Percentiles rank a stretch among this genome's conserved stretches.
Evolutionary conservation across 805 yeast species (phyloP).

Genomic region (Metahyphopichia silvanorum): DNA sequence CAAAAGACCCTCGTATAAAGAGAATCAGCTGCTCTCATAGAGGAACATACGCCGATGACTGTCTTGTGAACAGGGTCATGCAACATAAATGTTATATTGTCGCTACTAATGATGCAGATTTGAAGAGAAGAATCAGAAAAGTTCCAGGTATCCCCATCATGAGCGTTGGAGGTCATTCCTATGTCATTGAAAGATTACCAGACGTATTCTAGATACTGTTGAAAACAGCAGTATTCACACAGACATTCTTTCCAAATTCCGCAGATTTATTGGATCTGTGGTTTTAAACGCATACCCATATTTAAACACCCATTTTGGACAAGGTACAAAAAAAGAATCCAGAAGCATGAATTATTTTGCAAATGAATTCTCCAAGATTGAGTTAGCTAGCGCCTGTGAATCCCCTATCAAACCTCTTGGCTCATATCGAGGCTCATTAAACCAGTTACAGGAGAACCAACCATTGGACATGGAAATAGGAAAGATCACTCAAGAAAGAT

Average conservation of each 20-base stretch:
- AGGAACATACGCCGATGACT: conserved; percentile 98
- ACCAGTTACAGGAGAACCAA: no score
- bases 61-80: conserved; percentile 86
- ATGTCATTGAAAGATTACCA: conserved; percentile 91
- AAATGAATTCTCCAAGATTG: no score
- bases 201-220: conserved; percentile 62
- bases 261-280: no score
- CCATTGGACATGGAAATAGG: no score
- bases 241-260: background rate
- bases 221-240: background rate
- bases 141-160: conserved; percentile 96
- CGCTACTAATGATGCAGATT: conserved; percentile 96
- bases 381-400: no score
- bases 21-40: conserved; percentile 86
- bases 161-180: conserved; percentile 93
- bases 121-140: conserved; percentile 90
- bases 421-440: no score
- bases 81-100: conserved; percentile 97
- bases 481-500: no score
- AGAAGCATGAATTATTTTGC: no score
- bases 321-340: no score
- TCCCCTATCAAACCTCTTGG: no score
- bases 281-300: no score
- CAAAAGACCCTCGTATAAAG: conserved; percentile 89
- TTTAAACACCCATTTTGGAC: no score